These are phyloP conservation scores for Hypoxylon perforatum DNA, from an alignment of 495 filamentous ascomycete genomes.

Conservation along the genomic window DNA sequence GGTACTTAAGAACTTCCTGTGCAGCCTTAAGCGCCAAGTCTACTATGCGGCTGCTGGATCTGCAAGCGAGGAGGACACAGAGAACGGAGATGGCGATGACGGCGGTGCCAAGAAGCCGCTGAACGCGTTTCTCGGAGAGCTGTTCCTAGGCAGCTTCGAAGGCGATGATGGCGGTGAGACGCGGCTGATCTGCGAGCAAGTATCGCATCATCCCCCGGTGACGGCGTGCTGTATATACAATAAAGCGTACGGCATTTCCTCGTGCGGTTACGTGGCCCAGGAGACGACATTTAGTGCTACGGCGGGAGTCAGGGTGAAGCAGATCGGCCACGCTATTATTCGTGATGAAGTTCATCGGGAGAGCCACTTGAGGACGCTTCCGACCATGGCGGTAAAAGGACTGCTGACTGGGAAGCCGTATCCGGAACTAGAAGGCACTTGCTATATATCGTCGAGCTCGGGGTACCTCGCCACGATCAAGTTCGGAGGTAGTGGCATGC, in stretches of 20 bases:
- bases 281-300: slow-evolving; percentile 77
- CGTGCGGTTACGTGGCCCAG: slow-evolving; percentile 88
- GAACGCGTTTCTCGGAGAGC: slow-evolving; percentile 56
- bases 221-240: slow-evolving; percentile 87
- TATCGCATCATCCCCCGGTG: slow-evolving; percentile 85
- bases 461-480: too few species aligned
- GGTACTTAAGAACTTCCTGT: slow-evolving; percentile 87
- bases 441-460: slow-evolving; percentile 46
- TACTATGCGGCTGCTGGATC: too few species aligned
- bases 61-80: too few species aligned
- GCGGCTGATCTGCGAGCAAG: slow-evolving; percentile 65
- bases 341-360: slow-evolving; percentile 61
- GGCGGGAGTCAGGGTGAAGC: slow-evolving; percentile 80
- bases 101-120: slow-evolving; percentile 50
- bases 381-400: slow-evolving; percentile 56
- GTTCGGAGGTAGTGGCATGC: not conserved
- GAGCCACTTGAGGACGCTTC: slow-evolving; percentile 61
- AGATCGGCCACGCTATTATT: slow-evolving; percentile 79
- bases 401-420: slow-evolving; percentile 56
- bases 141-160: slow-evolving; percentile 72
- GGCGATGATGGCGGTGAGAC: slow-evolving; percentile 78
- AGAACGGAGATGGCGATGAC: slow-evolving; percentile 1
- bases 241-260: slow-evolving; percentile 75
- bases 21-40: slow-evolving; percentile 83
- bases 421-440: slow-evolving; percentile 53